phyloP scores from a whole-genome alignment of 2,329 filamentous ascomycete genomes.

The Clonostachys byssicola region DNA sequence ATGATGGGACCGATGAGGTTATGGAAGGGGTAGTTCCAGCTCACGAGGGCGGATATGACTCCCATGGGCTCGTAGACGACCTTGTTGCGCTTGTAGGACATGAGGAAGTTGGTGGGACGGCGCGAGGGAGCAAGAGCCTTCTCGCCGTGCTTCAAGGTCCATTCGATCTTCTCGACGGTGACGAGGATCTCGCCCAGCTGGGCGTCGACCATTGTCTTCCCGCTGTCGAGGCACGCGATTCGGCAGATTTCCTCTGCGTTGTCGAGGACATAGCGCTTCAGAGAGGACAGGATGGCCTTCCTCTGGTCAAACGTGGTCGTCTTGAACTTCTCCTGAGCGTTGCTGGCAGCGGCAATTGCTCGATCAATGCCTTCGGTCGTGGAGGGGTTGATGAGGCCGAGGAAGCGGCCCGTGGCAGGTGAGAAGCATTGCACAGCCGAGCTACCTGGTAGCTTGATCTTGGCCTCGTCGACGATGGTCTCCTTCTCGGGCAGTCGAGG shows the following conservation, averaged over 20 bases:
- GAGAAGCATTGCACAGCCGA: slow-evolving; percentile 78
- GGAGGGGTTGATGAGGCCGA: slow-evolving; percentile 75
- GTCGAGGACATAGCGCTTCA: slow-evolving; percentile 80
- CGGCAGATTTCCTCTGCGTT: slow-evolving; percentile 85
- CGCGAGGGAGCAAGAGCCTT: slow-evolving; percentile 66
- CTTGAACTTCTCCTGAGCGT: slow-evolving; percentile 73
- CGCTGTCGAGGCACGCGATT: slow-evolving; percentile 85
- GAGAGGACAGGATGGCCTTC: slow-evolving; percentile 71
- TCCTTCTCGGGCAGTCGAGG: slow-evolving; percentile 57
- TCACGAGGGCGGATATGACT: slow-evolving; percentile 87
- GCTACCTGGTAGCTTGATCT: slow-evolving; percentile 61
- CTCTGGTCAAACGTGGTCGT: slow-evolving; percentile 81
- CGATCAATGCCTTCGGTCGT: slow-evolving; percentile 75
- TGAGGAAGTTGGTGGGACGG: slow-evolving; percentile 84
- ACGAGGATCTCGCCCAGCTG: slow-evolving; percentile 92
- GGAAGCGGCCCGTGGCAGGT: slow-evolving; percentile 80
- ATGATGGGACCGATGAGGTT: slow-evolving; percentile 91
- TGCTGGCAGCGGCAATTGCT: slow-evolving; percentile 67
- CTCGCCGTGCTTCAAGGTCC: slow-evolving; percentile 91
- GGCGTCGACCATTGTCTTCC: slow-evolving; percentile 94
- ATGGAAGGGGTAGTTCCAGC: slow-evolving; percentile 97
- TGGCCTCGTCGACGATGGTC: slow-evolving; percentile 37
- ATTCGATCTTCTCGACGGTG: slow-evolving; percentile 88
- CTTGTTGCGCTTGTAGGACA: slow-evolving; percentile 92
- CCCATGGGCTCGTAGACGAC: slow-evolving; percentile 90